Percentiles rank a stretch among this genome's conserved stretches.
phyloP scores from a whole-genome alignment of 768 basidiomycete species.

The Glaciozyma martinii region DNA sequence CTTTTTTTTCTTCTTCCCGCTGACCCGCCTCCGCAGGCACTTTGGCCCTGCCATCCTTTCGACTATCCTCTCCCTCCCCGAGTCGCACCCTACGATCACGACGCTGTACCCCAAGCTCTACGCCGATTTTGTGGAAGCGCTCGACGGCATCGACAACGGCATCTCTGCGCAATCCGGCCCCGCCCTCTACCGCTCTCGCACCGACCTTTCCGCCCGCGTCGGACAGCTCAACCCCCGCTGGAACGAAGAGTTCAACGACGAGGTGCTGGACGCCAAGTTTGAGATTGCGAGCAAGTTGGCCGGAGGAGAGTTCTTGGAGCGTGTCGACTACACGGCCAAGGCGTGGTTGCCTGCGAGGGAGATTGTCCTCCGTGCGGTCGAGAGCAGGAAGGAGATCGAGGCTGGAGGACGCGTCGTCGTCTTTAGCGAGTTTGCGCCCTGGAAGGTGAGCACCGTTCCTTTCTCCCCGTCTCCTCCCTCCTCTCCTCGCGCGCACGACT shows the following conservation, averaged over 20 bases:
- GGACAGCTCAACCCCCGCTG: conserved; percentile 78
- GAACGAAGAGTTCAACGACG: conserved; percentile 68
- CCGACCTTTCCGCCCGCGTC: conserved; percentile 78
- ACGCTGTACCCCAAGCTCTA: conserved; percentile 83
- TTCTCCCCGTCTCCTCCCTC: conserved; percentile 12
- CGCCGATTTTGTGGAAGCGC: conserved; percentile 77
- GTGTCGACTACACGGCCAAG: conserved; percentile 70
- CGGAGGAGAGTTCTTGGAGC: conserved; percentile 72
- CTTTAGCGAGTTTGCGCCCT: conserved; percentile 70
- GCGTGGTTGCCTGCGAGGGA: conserved; percentile 90
- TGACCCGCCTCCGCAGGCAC: conserved; percentile 16
- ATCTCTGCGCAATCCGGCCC: conserved; percentile 41
- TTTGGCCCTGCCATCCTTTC: conserved; percentile 62
- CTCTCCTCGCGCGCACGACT: neutral
- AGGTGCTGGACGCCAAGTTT: conserved; percentile 71
- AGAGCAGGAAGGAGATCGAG: conserved; percentile 54
- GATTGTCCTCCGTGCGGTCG: conserved; percentile 55
- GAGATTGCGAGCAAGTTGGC: conserved; percentile 67
- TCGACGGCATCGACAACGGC: conserved; percentile 84
- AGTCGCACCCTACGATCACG: conserved; percentile 49
- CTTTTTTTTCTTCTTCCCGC: neutral
- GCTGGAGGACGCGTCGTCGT: conserved; percentile 66
- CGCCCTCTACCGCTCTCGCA: conserved; percentile 58
- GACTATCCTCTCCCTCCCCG: conserved; percentile 47
- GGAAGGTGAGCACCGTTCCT: conserved; percentile 56